Conservation (phyloP, 2,329 filamentous ascomycete genomes). For the Corniculantispora saksenae region DNA sequence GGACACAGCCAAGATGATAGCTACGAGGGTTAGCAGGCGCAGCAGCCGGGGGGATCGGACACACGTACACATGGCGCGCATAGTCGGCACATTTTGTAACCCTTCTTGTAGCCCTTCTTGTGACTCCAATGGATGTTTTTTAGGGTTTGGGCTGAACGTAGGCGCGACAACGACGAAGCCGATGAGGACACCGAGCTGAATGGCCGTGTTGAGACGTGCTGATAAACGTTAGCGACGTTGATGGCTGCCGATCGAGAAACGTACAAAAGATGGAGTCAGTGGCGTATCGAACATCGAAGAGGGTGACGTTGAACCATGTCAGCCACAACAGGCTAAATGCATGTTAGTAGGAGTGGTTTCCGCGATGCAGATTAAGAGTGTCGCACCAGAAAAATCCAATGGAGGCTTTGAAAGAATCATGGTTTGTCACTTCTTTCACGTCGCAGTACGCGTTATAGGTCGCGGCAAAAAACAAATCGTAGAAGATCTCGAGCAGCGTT, state of each 20-base stretch:
- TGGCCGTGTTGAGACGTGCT: conserved; percentile 57
- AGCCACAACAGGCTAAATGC: conserved; percentile 59
- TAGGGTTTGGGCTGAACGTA: conserved; percentile 40
- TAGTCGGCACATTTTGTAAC: conserved; percentile 39
- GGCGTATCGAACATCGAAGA: conserved; percentile 67
- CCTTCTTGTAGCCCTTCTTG: too few species aligned
- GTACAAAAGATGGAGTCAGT: conserved; percentile 61
- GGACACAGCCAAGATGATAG: conserved; percentile 52
- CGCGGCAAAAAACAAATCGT: conserved; percentile 50
- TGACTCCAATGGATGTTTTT: too few species aligned
- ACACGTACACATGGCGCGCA: conserved; percentile 42
- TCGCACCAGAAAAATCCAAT: conserved; percentile 35
- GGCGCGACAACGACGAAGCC: conserved; percentile 63
- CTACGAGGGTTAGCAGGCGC: conserved; percentile 22
- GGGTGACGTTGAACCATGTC: conserved; percentile 64
- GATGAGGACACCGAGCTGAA: conserved; percentile 65
- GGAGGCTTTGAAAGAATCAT: conserved; percentile 35
- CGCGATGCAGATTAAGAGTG: neutral
- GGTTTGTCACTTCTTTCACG: conserved; percentile 34
- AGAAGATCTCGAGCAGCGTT: conserved; percentile 40
- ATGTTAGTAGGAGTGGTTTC: neutral
- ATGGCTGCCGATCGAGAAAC: neutral
- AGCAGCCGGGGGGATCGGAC: neutral
- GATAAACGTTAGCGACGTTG: neutral
- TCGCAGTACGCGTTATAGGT: conserved; percentile 62